phyloP scores from a whole-genome alignment of 805 yeast species.

The Starmera pachycereana region DNA sequence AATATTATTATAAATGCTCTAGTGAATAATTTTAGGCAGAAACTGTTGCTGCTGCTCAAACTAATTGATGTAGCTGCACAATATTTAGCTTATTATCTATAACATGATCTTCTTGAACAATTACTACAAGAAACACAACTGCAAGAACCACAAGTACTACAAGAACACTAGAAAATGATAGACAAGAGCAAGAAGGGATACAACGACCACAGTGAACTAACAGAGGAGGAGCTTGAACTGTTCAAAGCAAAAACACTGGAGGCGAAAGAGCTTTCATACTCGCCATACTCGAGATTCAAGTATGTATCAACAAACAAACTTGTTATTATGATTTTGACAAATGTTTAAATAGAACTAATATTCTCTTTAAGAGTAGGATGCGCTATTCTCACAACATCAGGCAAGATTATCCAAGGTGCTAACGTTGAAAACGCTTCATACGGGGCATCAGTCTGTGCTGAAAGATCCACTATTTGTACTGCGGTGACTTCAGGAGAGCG shows the following conservation, averaged over 20 bases:
- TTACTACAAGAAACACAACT: no score
- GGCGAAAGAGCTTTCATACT: conserved; percentile 46
- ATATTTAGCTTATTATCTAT: no score
- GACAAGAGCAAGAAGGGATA: neutral
- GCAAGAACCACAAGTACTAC: neutral
- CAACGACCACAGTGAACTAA: neutral
- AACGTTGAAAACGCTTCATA: conserved; percentile 92
- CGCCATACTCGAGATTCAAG: conserved; percentile 65
- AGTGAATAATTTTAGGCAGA: no score
- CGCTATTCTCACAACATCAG: conserved; percentile 43
- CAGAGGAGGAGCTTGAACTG: neutral
- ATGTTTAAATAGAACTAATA: no score
- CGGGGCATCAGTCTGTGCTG: conserved; percentile 72
- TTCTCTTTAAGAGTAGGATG: conserved; percentile 60
- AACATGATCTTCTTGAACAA: no score
- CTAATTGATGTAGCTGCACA: no score
- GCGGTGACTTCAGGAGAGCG: conserved; percentile 38
- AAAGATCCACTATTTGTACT: conserved; percentile 51
- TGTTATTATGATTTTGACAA: neutral
- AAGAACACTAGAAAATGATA: neutral
- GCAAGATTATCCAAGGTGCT: conserved; percentile 55
- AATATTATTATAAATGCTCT: no score
- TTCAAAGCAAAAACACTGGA: conserved; percentile 1
- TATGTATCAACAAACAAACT: conserved; percentile 14
- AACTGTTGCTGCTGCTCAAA: neutral